phyloP scores from a whole-genome alignment of 352 stramenopile genomes.

The Phytophthora brassicae region DNA sequence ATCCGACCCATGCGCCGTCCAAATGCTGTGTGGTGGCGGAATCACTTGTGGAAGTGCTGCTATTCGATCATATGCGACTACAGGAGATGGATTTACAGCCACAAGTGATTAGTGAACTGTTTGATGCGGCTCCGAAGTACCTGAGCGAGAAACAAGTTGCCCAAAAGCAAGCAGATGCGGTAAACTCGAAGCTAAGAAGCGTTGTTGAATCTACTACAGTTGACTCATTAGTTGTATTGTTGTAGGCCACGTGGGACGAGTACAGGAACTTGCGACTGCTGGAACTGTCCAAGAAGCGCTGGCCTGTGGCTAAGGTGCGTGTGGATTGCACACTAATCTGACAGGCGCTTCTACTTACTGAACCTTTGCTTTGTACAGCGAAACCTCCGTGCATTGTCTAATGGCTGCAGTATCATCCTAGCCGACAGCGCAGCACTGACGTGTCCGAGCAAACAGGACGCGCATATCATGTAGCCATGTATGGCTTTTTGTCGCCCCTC shows the following conservation, averaged over 20 bases:
- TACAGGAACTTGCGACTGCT: slow-evolving; percentile 69
- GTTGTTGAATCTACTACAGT: too few relatives aligned
- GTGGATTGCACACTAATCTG: neutral
- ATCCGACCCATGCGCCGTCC: slow-evolving; percentile 46
- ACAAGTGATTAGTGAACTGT: slow-evolving; percentile 60
- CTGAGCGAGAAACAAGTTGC: slow-evolving; percentile 55
- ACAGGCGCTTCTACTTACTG: slow-evolving; percentile 7
- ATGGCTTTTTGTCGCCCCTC: neutral
- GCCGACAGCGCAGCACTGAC: slow-evolving; percentile 11
- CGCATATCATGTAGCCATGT: slow-evolving; percentile 19
- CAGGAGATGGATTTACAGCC: slow-evolving; percentile 72
- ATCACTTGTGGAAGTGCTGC: slow-evolving; percentile 68
- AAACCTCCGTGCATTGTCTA: slow-evolving; percentile 65
- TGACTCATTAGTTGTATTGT: neutral
- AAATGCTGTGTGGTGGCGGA: slow-evolving; percentile 71
- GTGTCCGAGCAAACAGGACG: neutral
- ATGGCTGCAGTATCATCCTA: slow-evolving; percentile 81
- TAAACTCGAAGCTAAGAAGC: neutral
- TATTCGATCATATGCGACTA: slow-evolving; percentile 72
- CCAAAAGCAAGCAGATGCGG: slow-evolving; percentile 44
- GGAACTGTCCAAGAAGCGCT: slow-evolving; percentile 69
- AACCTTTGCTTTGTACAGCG: slow-evolving; percentile 28
- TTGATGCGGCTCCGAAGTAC: slow-evolving; percentile 55
- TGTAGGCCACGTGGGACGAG: slow-evolving; percentile 64
- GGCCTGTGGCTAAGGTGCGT: slow-evolving; percentile 63